Evolutionary conservation across 805 yeast species (phyloP).

Genomic region (Yarrowia alimentaria): DNA sequence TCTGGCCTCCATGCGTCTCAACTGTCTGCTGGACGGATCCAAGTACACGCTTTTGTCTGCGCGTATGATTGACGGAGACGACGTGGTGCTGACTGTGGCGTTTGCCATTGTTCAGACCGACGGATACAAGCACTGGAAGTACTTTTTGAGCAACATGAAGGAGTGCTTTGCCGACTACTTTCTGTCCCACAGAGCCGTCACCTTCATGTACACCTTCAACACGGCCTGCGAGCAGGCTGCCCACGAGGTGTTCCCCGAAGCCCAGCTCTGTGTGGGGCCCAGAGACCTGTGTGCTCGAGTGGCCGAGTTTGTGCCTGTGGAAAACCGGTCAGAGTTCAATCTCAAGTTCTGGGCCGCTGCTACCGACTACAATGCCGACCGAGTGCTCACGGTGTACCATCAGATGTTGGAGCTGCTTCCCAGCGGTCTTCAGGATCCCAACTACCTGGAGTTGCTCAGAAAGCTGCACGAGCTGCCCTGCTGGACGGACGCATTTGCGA

Average conservation of each 20-base stretch:
- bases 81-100: conserved; percentile 16
- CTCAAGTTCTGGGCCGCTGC: conserved; percentile 24
- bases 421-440: conserved; percentile 1
- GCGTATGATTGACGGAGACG: conserved; percentile 21
- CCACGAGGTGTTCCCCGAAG: conserved; percentile 9
- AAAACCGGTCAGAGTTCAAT: conserved; percentile 5
- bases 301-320: conserved; percentile 9
- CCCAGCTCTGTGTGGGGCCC: conserved; percentile 17
- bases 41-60: conserved; percentile 11
- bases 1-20: conserved; percentile 17
- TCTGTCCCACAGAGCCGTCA: conserved; percentile 3
- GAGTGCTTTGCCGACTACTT: conserved; percentile 20
- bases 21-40: conserved; percentile 13
- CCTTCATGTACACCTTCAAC: conserved; percentile 21
- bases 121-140: conserved; percentile 27
- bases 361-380: conserved; percentile 13
- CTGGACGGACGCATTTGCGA: conserved; percentile 24
- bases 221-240: conserved; percentile 16
- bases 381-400: conserved; percentile 17
- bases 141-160: conserved; percentile 16
- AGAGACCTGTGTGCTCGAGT: conserved; percentile 14
- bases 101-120: conserved; percentile 17
- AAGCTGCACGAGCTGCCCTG: conserved; percentile 21
- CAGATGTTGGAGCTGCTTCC: conserved; percentile 21
- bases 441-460: conserved; percentile 12